These are phyloP conservation scores for Anethum foeniculum DNA, from an alignment of 140 eudicot genomes.

Conservation along the genomic window DNA sequence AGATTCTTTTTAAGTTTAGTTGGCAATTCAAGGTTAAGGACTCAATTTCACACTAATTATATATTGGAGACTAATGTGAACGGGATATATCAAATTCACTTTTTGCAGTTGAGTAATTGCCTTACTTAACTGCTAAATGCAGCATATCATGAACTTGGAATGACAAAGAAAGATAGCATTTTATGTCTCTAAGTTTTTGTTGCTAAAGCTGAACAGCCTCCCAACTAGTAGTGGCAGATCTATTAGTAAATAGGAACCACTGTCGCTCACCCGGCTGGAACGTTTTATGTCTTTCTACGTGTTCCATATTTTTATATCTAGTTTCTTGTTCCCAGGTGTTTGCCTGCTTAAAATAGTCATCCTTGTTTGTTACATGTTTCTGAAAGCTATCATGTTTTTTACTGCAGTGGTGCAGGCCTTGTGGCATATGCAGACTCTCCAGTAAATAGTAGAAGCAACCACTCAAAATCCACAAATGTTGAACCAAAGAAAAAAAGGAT, in stretches of 20 bases:
- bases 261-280: too few species aligned
- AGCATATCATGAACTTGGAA: not conserved
- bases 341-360: not conserved
- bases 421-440: slow-evolving; percentile 58
- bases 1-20: not conserved
- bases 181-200: not conserved
- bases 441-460: slow-evolving; percentile 20
- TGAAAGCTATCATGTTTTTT: slow-evolving; percentile 12
- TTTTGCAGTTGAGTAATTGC: not conserved
- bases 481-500: slow-evolving; percentile 50
- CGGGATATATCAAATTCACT: not conserved
- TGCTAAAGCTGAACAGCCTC: not conserved
- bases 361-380: not conserved
- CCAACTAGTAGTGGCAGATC: too few species aligned
- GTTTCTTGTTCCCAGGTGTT: not conserved
- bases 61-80: not conserved
- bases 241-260: too few species aligned
- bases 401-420: slow-evolving; percentile 63
- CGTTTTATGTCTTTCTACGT: not conserved
- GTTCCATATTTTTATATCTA: not conserved
- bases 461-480: slow-evolving; percentile 12
- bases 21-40: not conserved
- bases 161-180: not conserved
- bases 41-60: not conserved
- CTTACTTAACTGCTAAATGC: not conserved